phyloP scores from a whole-genome alignment of 345 rosid species.

The Lepidium africanum region DNA sequence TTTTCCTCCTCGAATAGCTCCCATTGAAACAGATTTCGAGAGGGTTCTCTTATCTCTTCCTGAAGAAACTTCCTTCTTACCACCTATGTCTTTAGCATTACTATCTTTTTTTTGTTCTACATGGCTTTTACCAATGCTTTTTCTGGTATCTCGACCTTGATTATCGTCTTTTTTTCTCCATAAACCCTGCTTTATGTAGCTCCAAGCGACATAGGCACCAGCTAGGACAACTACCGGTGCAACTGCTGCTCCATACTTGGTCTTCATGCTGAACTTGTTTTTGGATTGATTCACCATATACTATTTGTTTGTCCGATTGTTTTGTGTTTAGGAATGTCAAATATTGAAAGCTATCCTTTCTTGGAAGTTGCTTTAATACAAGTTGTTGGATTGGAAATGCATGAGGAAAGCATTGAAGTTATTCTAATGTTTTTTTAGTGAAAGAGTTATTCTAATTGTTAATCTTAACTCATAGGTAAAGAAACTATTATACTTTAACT shows the following conservation, averaged over 20 bases:
- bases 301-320: not conserved
- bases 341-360: not conserved
- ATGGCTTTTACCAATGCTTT: not conserved
- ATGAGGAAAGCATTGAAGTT: not conserved
- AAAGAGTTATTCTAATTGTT: not conserved
- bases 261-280: constrained; percentile 21
- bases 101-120: not conserved
- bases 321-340: not conserved
- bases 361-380: not conserved
- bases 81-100: not conserved
- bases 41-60: not conserved
- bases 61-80: not conserved
- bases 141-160: constrained; percentile 2
- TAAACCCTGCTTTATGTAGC: constrained; percentile 27
- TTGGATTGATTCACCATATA: constrained; percentile 19
- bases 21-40: constrained; percentile 42
- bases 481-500: constrained; percentile 7
- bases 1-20: constrained; percentile 48
- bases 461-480: constrained; percentile 27
- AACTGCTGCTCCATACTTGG: constrained; percentile 39
- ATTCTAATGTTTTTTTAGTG: constrained; percentile 7
- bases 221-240: constrained; percentile 36
- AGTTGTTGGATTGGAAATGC: not conserved
- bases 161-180: constrained; percentile 27
- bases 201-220: constrained; percentile 39